Base-by-base conservation (phyloP, 1,284 basidiomycete species). In the Ustilago curta region DNA sequence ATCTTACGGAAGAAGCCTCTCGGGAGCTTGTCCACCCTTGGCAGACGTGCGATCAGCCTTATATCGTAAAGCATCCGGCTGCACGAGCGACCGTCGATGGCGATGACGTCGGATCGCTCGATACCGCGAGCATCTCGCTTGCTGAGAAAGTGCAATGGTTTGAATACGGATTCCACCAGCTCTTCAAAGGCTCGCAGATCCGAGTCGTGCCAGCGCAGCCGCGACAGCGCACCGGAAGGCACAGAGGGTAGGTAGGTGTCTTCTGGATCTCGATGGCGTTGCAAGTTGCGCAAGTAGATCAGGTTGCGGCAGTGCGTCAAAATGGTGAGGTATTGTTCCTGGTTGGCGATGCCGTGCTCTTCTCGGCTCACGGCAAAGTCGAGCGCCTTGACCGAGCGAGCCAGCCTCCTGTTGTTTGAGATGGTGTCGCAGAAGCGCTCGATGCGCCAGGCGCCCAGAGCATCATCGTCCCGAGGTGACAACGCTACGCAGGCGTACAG, bases 301-400 rank as follows among this genome's bases (percentile, higher is more conserved):
- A 73, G 54, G 39, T 73, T 69, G 45, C 49, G 54, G 23, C 70
- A 73, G 43, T 68, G 64, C 27, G 23, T 61, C 42, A 73, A 45
- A 16, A 73, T 59, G 50, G 64, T 39, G 16, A 68, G 50, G 25
- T 73, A 73, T 44, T 73, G 64, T 0, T 60, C 57, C 44, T 73
- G 70, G 27, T 64, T 73, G 35, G 65, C 70, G 32, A 72, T 63
- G 29, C 64, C 70, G 9, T 42, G 12, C 35, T 72, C 64, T 32
- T 67, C 59, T 48, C 70, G 45, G 27, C 70, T 72, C 4, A 72
- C 53, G 39, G 70, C 70, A 64, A 72, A 72, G 53, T 72, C 65
- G 37, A 73, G 65, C 43, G 61, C 64, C 32, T 56, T 68, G 58
- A 73, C 65, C 6, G 23, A 48, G 43, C 35, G 44, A 16, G 65